Evolutionary conservation across 441 rosid species (phyloP), one percentile per base, ranked within the genome.

Genomic region (Syzygium malaccense): DNA sequence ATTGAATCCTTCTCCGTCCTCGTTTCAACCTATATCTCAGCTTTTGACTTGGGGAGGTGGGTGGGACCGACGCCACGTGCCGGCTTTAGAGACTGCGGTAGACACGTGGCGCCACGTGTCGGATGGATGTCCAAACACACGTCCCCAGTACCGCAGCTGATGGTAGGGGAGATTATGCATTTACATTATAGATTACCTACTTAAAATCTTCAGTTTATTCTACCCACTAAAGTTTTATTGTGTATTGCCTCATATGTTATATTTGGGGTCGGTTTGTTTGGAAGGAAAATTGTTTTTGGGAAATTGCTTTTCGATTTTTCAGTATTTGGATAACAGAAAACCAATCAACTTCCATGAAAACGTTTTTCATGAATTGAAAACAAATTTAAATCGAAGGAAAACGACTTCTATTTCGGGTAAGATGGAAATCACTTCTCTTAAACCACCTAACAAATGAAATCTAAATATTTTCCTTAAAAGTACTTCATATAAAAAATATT

Each of bases 391-490:
- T 62, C 8, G 0, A 3, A 19, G 2, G 32, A 8, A 66, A 19
- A 32, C 3, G 12, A 32, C 41, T 15, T 17, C 5, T 20, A n/a
- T 4, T 17, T 64, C 1, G 8, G 0, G 6, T 32, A 8, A 30
- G 9, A 64, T 0, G 41, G 4, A 64, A 64, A 30, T 8, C 75
- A 30, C 41, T 0, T 18, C 30, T 19, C 18, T 2, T 64, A 30
- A 17, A 64, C 18, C 23, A 64, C 5, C 13, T 1, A 64, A 64
- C 0, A 30, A 64, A 1, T 30, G 33, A 15, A 62, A 30, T 3
- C 13, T 30, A 30, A 64, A 17, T 30, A 17, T 30, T 64, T 64
- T n/a, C 9, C 8, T 26, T 0, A 15, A 30, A 30, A 14, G 7
- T 10, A 26, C 25, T 26, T 26, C 28, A 12, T 6, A 28, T 62